Conservation (phyloP, 306 rosid genomes). For the Rosa lucieae region DNA sequence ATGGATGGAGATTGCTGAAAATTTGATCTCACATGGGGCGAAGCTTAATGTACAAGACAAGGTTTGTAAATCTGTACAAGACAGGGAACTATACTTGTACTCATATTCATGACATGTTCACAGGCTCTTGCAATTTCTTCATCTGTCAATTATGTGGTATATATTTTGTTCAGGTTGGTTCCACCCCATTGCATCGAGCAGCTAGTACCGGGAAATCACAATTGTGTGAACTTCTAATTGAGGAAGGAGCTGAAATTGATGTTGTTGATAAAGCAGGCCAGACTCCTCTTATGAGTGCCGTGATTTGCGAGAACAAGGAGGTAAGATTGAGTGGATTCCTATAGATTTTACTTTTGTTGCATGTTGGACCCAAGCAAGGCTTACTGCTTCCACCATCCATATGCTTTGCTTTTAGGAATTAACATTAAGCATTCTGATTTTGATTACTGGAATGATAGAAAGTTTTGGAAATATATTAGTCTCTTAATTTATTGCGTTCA, state of each 20-base stretch:
- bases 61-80: background rate
- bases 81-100: background rate
- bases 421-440: background rate
- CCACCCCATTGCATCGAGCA: constrained; percentile 94
- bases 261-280: constrained; percentile 73
- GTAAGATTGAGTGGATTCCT: constrained; percentile 33
- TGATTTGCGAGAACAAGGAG: constrained; percentile 72
- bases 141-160: background rate
- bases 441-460: background rate
- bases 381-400: background rate
- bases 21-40: constrained; percentile 70
- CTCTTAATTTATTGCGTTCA: background rate
- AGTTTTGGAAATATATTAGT: background rate
- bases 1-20: constrained; percentile 70
- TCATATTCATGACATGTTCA: background rate
- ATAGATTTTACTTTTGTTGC: background rate
- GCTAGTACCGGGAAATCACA: constrained; percentile 85
- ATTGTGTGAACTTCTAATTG: constrained; percentile 79
- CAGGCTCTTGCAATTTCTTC: background rate
- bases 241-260: constrained; percentile 98
- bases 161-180: constrained; percentile 59
- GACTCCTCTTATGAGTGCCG: constrained; percentile 87
- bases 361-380: background rate
- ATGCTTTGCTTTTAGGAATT: background rate
- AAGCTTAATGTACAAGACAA: constrained; percentile 71